Conservation (phyloP, 2,329 filamentous ascomycete genomes). For the Nemania bipapillata region DNA sequence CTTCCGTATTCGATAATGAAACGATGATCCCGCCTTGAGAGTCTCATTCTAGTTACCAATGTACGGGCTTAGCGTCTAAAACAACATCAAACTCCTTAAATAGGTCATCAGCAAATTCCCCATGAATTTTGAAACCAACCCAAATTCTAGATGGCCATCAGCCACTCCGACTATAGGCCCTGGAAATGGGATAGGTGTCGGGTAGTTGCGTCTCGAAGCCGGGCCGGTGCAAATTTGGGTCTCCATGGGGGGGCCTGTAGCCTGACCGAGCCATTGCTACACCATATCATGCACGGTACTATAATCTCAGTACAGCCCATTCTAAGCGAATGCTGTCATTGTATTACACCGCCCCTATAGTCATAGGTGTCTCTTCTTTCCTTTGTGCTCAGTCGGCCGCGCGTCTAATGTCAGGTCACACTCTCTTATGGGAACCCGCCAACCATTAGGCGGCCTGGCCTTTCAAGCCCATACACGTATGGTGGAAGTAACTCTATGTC, state of each 20-base stretch:
- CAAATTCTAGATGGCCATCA: background rate
- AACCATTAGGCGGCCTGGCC: background rate
- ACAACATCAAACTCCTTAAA: background rate
- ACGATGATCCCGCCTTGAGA: background rate
- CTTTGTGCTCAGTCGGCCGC: background rate
- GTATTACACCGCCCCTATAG: background rate
- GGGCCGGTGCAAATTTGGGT: background rate
- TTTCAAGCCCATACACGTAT: background rate
- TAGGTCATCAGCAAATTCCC: background rate
- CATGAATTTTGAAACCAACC: background rate
- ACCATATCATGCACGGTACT: constrained; percentile 1
- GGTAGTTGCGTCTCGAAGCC: background rate
- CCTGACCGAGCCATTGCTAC: background rate
- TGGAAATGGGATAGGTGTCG: background rate
- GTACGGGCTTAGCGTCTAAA: background rate
- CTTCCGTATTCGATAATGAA: background rate
- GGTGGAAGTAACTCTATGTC: background rate
- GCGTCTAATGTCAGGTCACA: background rate
- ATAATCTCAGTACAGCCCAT: background rate
- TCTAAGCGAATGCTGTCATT: background rate
- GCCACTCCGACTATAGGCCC: background rate
- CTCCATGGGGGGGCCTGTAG: constrained; percentile 6
- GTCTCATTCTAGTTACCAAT: background rate
- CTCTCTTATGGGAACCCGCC: background rate
- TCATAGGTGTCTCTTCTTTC: background rate